Evolutionary conservation across 1,284 basidiomycete genomes (phyloP).

Genomic region (Cryptococcus neoformans): DNA sequence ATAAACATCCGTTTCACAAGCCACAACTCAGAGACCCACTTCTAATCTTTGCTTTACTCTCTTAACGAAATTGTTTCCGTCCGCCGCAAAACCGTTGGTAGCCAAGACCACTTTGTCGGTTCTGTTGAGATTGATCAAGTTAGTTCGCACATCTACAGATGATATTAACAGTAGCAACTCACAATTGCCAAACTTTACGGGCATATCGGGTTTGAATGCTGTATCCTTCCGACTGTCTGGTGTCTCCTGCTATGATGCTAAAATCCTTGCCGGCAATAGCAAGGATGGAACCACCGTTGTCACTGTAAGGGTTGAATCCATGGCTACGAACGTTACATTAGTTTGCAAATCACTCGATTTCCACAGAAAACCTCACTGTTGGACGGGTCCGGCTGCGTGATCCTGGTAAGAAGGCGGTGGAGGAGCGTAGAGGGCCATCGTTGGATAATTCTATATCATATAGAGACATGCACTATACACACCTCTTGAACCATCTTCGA

Average conservation of each 20-base stretch:
- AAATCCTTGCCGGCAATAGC: constrained; percentile 91
- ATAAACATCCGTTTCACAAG: constrained; percentile 1
- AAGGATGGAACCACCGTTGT: constrained; percentile 92
- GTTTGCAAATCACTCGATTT: background rate
- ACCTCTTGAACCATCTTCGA: background rate
- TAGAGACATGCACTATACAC: too few species aligned
- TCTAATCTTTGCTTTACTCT: constrained; percentile 88
- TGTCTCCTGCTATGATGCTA: constrained; percentile 89
- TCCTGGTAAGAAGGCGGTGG: constrained; percentile 22
- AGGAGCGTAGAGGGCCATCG: constrained; percentile 39
- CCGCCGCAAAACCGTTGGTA: constrained; percentile 91
- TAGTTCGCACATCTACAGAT: background rate
- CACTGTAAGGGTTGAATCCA: constrained; percentile 77
- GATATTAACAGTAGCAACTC: constrained; percentile 16
- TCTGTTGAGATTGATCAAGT: constrained; percentile 51
- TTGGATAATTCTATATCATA: constrained; percentile 1
- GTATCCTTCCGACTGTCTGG: constrained; percentile 89
- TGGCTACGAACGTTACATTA: constrained; percentile 19
- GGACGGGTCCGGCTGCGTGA: constrained; percentile 32
- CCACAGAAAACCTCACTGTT: constrained; percentile 34
- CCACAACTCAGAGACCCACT: constrained; percentile 52
- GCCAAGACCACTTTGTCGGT: constrained; percentile 91
- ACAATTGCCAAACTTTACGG: constrained; percentile 57
- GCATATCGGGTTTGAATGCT: constrained; percentile 94
- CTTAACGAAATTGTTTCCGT: constrained; percentile 95